Percentiles rank a stretch among this genome's conserved stretches.
phyloP scores from a whole-genome alignment of 2,329 filamentous ascomycete genomes.

The Mollisia scopiformis region DNA sequence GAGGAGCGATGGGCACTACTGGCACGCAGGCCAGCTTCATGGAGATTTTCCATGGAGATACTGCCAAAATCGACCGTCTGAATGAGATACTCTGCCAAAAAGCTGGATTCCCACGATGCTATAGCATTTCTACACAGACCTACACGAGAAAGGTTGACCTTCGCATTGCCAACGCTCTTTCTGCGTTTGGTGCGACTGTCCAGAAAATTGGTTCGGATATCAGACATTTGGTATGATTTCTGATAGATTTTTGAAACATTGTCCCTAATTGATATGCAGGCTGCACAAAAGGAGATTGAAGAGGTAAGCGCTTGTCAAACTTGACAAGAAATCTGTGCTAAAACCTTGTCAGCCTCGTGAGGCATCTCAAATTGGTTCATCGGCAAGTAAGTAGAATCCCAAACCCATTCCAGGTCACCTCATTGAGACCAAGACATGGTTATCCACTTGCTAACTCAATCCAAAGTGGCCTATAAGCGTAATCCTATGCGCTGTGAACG shows the following conservation, averaged over 20 bases:
- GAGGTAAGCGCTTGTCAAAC: conserved; percentile 44
- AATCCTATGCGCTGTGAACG: conserved; percentile 54
- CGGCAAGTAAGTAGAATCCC: not conserved
- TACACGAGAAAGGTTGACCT: conserved; percentile 84
- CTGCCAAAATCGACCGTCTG: conserved; percentile 54
- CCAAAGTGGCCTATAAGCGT: conserved; percentile 50
- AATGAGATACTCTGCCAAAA: conserved; percentile 60
- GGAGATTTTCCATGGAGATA: conserved; percentile 53
- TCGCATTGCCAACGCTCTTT: conserved; percentile 78
- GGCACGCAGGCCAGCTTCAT: conserved; percentile 44
- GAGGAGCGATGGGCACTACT: conserved; percentile 66
- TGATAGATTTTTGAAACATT: not conserved
- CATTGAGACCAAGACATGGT: not conserved
- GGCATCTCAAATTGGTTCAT: conserved; percentile 70
- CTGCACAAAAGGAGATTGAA: conserved; percentile 80
- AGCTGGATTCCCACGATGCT: conserved; percentile 53
- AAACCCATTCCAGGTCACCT: not conserved
- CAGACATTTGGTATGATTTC: conserved; percentile 55
- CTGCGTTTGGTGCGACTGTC: conserved; percentile 77
- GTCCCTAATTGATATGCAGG: conserved; percentile 31
- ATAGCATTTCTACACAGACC: conserved; percentile 62
- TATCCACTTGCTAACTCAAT: conserved; percentile 53
- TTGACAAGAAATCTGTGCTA: not conserved
- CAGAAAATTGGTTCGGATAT: conserved; percentile 77
- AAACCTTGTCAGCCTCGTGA: conserved; percentile 64